phyloP scores from a whole-genome alignment of 177 flowering plant genomes.

The Telopea speciosissima region DNA sequence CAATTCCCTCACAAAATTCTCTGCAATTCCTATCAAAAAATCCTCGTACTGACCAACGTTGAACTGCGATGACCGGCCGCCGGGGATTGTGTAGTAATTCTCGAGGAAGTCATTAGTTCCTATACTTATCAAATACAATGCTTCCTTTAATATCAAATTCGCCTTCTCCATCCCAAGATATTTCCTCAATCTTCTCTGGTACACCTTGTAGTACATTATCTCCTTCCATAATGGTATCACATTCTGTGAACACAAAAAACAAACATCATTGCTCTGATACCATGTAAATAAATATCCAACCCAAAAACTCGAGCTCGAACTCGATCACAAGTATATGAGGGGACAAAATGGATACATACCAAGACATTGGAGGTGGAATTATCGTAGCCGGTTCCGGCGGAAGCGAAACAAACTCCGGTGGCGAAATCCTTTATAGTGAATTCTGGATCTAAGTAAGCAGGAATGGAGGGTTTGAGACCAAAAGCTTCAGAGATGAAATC shows the following conservation, averaged over 20 bases:
- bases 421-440: conserved; percentile 41
- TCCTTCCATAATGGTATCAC: conserved; percentile 77
- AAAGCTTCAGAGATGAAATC: conserved; percentile 60
- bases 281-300: no score
- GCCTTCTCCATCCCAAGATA: conserved; percentile 41
- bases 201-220: conserved; percentile 53
- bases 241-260: conserved; percentile 33
- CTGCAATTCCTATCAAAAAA: conserved; percentile 39
- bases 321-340: no score
- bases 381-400: conserved; percentile 62
- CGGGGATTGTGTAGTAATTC: conserved; percentile 45
- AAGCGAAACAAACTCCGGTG: conserved; percentile 54
- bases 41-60: conserved; percentile 36
- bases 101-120: conserved; percentile 77
- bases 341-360: no score
- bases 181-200: conserved; percentile 35
- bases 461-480: conserved; percentile 38
- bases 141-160: conserved; percentile 28
- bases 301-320: no score
- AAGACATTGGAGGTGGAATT: conserved; percentile 47
- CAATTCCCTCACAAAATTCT: conserved; percentile 38
- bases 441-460: conserved; percentile 58
- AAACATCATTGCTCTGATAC: no score
- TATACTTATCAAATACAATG: conserved; percentile 52
- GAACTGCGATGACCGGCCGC: conserved; percentile 22